Evolutionary conservation across 306 rosid species (phyloP), one percentile per base, ranked within the genome.

Genomic region (Canavalia gladiata): DNA sequence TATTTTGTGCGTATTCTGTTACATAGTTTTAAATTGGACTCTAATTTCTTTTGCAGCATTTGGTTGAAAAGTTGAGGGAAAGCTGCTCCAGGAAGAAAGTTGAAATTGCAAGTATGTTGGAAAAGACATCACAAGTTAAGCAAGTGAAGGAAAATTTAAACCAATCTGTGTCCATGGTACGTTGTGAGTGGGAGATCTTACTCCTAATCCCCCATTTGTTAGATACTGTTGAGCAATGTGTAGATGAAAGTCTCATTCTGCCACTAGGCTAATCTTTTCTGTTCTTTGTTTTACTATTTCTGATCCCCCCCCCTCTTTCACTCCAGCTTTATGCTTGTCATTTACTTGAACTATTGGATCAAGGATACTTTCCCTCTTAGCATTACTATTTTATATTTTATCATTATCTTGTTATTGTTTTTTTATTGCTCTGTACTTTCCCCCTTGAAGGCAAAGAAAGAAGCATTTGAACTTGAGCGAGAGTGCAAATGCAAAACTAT

Each of bases 371-470:
- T 71, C 60, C 12, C 6, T 43, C 10, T 83, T 65, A 45, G 13
- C 8, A 58, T 5, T 1, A 55, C 51, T 71, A 71, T 77, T 68
- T 82, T n/a, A 42, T 52, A 12, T 77, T 68, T 75, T 55, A 62
- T 37, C 34, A 46, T 55, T 56, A 39, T 59, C 42, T 7, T 72
- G 75, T 50, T 64, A 46, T 63, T 56, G 41, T 37, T 74, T 57
- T 80, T 69, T 81, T 70, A n/a, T 67, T 50, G 7, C 58, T 80
- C 28, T 67, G 34, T 63, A 43, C 74, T 51, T 55, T 81, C 34
- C 77, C 83, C 12, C 42, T 3, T 74, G 50, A 78, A 95, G 99
- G 97, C 97, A 69, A 86, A 82, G 29, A 95, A 87, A 85, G 89
- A 86, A 74, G 90, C 79, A 76, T 63, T 74, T 30, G 87, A 82